Evolutionary conservation across 1,284 basidiomycete species (phyloP).

Genomic region (Ganoderma leucocontextum): DNA sequence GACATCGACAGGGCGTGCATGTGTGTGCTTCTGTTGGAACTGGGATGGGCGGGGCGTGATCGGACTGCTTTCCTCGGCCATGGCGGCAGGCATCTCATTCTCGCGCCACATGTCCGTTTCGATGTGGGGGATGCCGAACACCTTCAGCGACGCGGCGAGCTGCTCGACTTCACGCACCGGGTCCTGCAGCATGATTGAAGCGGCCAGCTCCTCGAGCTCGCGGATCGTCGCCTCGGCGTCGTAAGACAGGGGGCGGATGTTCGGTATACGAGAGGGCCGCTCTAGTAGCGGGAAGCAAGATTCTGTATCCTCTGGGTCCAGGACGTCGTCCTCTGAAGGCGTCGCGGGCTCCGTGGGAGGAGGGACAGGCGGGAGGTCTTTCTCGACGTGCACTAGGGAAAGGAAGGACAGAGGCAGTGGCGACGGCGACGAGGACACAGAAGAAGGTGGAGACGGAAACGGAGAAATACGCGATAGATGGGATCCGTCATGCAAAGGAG

Average conservation of each 20-base stretch:
- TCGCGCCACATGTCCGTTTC: background rate
- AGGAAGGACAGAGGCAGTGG: background rate
- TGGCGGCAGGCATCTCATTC: background rate
- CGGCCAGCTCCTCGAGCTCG: slow-evolving; percentile 26
- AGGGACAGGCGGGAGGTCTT: slow-evolving; percentile 29
- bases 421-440: slow-evolving; percentile 3
- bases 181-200: slow-evolving; percentile 25
- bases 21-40: background rate
- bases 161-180: slow-evolving; percentile 27
- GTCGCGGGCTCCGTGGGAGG: slow-evolving; percentile 17
- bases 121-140: background rate
- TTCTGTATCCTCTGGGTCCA: background rate
- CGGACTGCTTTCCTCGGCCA: slow-evolving; percentile 3
- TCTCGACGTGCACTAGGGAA: slow-evolving; percentile 23
- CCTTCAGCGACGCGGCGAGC: slow-evolving; percentile 29
- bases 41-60: background rate
- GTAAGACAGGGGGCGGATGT: slow-evolving; percentile 21
- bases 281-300: background rate
- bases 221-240: slow-evolving; percentile 28
- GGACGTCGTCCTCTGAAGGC: background rate
- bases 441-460: slow-evolving; percentile 1
- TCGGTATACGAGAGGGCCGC: background rate
- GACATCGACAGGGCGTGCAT: background rate
- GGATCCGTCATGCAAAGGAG: background rate
- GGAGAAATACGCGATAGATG: slow-evolving; percentile 7